A percentile compares a stretch with the other conserved stretches of the same genome.
These are phyloP conservation scores for Boletus sp. DNA, from an alignment of 768 basidiomycete species.

Conservation along the genomic window DNA sequence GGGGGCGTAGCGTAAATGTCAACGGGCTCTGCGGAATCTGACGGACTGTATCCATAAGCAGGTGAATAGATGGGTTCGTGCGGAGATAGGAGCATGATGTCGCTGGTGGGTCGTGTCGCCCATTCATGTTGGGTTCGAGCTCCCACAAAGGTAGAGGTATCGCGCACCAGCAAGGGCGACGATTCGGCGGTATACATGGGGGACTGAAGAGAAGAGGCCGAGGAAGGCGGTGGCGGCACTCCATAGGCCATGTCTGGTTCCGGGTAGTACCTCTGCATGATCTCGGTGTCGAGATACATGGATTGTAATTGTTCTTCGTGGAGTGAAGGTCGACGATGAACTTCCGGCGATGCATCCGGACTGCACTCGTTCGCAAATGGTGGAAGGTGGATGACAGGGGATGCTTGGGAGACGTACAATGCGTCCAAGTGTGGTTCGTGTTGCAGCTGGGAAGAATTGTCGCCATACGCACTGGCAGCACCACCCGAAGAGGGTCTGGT, in stretches of 20 bases:
- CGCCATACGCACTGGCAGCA: not conserved
- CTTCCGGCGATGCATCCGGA: constrained; percentile 11
- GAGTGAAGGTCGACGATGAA: constrained; percentile 12
- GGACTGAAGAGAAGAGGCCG: constrained; percentile 5
- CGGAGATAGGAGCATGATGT: constrained; percentile 15
- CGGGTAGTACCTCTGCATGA: constrained; percentile 22
- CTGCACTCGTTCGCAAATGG: constrained; percentile 17
- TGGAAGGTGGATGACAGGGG: constrained; percentile 16
- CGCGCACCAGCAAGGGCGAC: constrained; percentile 5
- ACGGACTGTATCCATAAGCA: constrained; percentile 18
- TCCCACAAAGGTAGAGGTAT: constrained; percentile 14
- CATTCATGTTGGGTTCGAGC: constrained; percentile 13
- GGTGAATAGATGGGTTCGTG: constrained; percentile 15
- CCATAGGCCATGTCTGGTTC: constrained; percentile 16
- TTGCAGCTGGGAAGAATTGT: constrained; percentile 4
- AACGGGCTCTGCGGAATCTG: constrained; percentile 17
- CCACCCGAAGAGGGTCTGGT: constrained; percentile 18
- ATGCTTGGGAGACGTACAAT: constrained; percentile 18
- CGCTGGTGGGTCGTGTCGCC: constrained; percentile 6
- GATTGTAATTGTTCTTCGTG: constrained; percentile 22
- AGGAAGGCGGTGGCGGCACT: not conserved
- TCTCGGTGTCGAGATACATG: constrained; percentile 22
- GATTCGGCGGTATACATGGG: constrained; percentile 21
- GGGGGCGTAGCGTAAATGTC: constrained; percentile 17
- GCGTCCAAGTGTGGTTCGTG: constrained; percentile 16